Conservation (phyloP, 441 rosid species). For the Isatis lusitanica region DNA sequence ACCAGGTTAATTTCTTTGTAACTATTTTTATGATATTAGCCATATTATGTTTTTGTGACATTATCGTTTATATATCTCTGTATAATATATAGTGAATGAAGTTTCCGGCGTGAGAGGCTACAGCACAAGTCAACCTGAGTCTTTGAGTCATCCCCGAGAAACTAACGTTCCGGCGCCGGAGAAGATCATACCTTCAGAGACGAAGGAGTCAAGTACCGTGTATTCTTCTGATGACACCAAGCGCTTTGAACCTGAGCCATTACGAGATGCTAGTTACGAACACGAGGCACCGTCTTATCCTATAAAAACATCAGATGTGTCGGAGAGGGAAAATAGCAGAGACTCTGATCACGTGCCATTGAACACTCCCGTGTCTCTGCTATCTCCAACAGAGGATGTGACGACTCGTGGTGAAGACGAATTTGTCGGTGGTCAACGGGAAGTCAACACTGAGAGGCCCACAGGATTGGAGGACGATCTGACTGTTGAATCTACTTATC, state of each 20-base stretch:
- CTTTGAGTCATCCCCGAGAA: slow-evolving; percentile 27
- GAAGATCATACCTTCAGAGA: slow-evolving; percentile 26
- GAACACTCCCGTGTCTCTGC: slow-evolving; percentile 33
- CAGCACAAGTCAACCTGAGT: slow-evolving; percentile 29
- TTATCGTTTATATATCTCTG: background rate
- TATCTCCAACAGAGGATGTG: slow-evolving; percentile 30
- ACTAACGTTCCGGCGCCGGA: slow-evolving; percentile 25
- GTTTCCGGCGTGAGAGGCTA: slow-evolving; percentile 26
- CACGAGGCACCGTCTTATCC: slow-evolving; percentile 23
- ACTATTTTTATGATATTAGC: background rate
- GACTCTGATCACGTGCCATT: slow-evolving; percentile 30
- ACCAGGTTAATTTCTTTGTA: slow-evolving; percentile 27
- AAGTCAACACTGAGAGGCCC: slow-evolving; percentile 42
- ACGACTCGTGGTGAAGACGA: slow-evolving; percentile 23
- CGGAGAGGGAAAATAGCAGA: slow-evolving; percentile 16
- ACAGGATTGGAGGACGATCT: slow-evolving; percentile 46
- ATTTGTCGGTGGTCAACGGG: no score
- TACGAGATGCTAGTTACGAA: slow-evolving; percentile 12
- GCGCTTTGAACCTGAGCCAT: slow-evolving; percentile 10
- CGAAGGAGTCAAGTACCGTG: slow-evolving; percentile 23
- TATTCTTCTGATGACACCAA: slow-evolving; percentile 16
- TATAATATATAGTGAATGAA: slow-evolving; percentile 39
- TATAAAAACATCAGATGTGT: background rate
- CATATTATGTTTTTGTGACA: background rate
- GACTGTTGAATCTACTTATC: slow-evolving; percentile 42